A percentile compares a stretch with the other conserved stretches of the same genome.
Conservation (phyloP, 2,329 filamentous ascomycete species). For the Dactylonectria macrodidyma region DNA sequence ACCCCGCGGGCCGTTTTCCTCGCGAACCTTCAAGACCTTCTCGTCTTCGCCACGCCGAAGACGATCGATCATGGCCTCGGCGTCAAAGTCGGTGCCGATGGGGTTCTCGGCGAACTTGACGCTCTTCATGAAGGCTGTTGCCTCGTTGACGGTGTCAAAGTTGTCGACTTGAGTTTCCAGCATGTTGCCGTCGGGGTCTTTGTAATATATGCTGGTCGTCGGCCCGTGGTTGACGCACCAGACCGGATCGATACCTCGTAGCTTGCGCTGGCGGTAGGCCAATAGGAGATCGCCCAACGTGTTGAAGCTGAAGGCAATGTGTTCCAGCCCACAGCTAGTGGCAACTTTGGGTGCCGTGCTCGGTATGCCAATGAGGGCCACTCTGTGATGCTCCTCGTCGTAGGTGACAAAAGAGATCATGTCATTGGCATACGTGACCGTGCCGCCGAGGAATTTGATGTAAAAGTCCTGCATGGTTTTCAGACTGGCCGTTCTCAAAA, state of each 20-base stretch:
- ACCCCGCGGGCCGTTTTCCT: neutral
- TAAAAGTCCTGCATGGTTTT: slow-evolving; percentile 2
- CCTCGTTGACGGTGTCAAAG: slow-evolving; percentile 21
- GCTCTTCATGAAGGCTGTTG: slow-evolving; percentile 13
- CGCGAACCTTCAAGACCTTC: neutral
- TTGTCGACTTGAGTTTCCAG: slow-evolving; percentile 29
- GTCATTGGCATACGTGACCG: neutral
- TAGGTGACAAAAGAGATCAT: neutral
- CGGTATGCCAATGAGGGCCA: neutral
- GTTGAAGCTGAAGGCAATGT: neutral
- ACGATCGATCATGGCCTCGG: neutral
- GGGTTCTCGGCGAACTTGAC: slow-evolving; percentile 16
- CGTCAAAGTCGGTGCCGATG: slow-evolving; percentile 21
- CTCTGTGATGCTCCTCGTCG: slow-evolving; percentile 10
- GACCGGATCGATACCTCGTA: neutral
- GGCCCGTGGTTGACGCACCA: slow-evolving; percentile 30
- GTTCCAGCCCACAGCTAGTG: neutral
- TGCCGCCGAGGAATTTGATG: slow-evolving; percentile 1
- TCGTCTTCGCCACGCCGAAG: neutral
- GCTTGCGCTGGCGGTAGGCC: neutral
- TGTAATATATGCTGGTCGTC: slow-evolving; percentile 27
- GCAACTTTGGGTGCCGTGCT: neutral
- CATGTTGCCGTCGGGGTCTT: slow-evolving; percentile 24
- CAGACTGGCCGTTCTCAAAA: neutral
- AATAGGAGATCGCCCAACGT: neutral